phyloP scores from a whole-genome alignment of 306 rosid genomes.

The Ceratonia siliqua region DNA sequence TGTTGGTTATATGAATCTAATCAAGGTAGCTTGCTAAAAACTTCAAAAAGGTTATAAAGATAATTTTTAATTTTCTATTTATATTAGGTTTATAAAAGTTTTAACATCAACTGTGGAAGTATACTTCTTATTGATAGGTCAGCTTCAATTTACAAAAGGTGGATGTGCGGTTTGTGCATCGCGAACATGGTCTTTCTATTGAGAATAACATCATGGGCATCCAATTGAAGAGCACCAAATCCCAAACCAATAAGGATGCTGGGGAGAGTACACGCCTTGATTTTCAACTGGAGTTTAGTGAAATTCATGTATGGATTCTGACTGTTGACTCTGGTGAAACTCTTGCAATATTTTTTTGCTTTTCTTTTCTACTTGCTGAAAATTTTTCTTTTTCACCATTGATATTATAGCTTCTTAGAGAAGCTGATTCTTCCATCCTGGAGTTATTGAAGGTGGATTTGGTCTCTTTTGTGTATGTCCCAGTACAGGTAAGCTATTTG shows the following conservation, averaged over 20 bases:
- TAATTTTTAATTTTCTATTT: not conserved
- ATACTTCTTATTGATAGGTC: constrained; percentile 53
- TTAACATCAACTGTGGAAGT: constrained; percentile 22
- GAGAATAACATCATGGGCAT: constrained; percentile 79
- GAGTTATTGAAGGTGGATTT: constrained; percentile 74
- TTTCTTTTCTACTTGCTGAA: constrained; percentile 41
- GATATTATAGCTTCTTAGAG: constrained; percentile 73
- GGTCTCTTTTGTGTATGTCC: constrained; percentile 59
- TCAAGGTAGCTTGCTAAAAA: not conserved
- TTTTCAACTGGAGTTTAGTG: constrained; percentile 73
- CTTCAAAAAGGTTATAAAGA: not conserved
- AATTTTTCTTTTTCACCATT: constrained; percentile 24
- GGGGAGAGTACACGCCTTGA: constrained; percentile 87
- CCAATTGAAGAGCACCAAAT: constrained; percentile 68
- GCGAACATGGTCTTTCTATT: constrained; percentile 58
- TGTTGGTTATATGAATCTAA: not conserved
- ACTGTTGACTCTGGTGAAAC: constrained; percentile 30
- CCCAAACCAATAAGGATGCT: constrained; percentile 53
- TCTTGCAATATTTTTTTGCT: constrained; percentile 11
- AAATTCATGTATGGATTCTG: constrained; percentile 77
- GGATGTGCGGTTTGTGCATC: constrained; percentile 67
- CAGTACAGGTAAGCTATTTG: constrained; percentile 64
- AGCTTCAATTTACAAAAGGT: constrained; percentile 74
- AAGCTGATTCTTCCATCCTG: constrained; percentile 71
- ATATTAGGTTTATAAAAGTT: constrained; percentile 1